A percentile compares a stretch with the other conserved stretches of the same genome.
These are phyloP conservation scores for Wilhelminamyces savonicus DNA, from an alignment of 805 yeast genomes.

Conservation along the genomic window DNA sequence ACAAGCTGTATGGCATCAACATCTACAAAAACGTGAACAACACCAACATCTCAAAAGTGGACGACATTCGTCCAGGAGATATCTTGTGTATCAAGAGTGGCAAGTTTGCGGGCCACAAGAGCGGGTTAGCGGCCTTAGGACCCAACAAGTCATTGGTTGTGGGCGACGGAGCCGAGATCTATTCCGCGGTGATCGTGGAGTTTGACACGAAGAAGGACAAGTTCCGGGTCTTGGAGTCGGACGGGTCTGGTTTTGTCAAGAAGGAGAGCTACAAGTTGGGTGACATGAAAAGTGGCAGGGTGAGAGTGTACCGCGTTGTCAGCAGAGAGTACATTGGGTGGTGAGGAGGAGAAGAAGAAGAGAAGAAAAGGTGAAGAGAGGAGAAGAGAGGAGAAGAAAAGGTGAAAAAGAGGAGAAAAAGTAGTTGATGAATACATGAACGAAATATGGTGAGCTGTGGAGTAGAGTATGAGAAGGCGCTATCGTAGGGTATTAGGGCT, in stretches of 20 bases:
- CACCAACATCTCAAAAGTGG: slow-evolving; percentile 40
- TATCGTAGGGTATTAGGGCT: too few species aligned
- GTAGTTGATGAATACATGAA: too few species aligned
- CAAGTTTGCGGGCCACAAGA: slow-evolving; percentile 45
- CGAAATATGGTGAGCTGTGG: too few species aligned
- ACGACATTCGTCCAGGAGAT: slow-evolving; percentile 78
- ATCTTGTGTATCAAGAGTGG: slow-evolving; percentile 71
- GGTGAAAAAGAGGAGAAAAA: too few species aligned
- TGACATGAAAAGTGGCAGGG: slow-evolving; percentile 72
- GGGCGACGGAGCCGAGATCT: slow-evolving; percentile 42
- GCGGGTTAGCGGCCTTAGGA: too few species aligned
- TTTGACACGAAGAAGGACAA: slow-evolving; percentile 71
- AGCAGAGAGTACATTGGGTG: slow-evolving; percentile 71
- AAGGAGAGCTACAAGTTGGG: slow-evolving; percentile 59
- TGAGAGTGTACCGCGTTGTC: slow-evolving; percentile 74
- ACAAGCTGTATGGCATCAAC: slow-evolving; percentile 66
- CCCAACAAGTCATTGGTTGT: too few species aligned
- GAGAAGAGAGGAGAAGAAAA: too few species aligned
- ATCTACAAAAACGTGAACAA: slow-evolving; percentile 48
- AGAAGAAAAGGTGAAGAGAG: too few species aligned
- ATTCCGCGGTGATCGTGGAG: slow-evolving; percentile 56
- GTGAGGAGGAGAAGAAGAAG: slow-evolving; percentile 25
- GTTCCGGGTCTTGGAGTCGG: slow-evolving; percentile 59
- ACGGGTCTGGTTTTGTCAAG: slow-evolving; percentile 43
- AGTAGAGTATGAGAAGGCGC: too few species aligned